Conservation (phyloP, 345 rosid species). For the Physaria fendleri region DNA sequence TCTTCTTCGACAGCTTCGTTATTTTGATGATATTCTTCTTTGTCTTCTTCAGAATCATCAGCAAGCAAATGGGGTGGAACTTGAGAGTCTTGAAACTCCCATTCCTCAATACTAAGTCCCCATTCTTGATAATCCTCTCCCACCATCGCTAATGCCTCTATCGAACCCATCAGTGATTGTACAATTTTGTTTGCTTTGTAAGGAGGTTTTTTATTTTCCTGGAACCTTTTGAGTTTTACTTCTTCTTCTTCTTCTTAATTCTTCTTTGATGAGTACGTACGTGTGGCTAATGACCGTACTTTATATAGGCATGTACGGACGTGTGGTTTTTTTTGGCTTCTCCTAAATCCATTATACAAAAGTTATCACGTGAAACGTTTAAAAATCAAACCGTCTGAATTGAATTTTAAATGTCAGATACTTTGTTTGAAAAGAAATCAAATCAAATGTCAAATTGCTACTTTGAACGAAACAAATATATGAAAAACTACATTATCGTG, state of each 20-base stretch:
- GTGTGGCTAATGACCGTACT: slow-evolving; percentile 6
- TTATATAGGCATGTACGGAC: slow-evolving; percentile 15
- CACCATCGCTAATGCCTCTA: slow-evolving; percentile 49
- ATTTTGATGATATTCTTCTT: background rate
- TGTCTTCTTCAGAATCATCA: slow-evolving; percentile 9
- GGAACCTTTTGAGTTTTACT: background rate
- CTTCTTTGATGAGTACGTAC: slow-evolving; percentile 11
- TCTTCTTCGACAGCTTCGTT: background rate
- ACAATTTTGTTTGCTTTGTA: slow-evolving; percentile 2
- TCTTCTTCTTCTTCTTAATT: background rate
- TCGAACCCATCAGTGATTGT: slow-evolving; percentile 15
- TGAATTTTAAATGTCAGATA: slow-evolving; percentile 5
- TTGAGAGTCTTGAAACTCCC: slow-evolving; percentile 28
- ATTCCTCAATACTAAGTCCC: slow-evolving; percentile 31
- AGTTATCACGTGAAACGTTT: slow-evolving; percentile 13
- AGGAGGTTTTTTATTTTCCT: background rate
- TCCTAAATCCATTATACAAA: background rate
- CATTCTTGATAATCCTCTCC: slow-evolving; percentile 31
- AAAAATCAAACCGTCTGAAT: slow-evolving; percentile 9
- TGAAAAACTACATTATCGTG: slow-evolving; percentile 22
- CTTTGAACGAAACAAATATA: background rate
- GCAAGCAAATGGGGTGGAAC: slow-evolving; percentile 33
- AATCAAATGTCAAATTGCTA: background rate
- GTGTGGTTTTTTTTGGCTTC: background rate
- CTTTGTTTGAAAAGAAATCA: background rate